Evolutionary conservation across 768 basidiomycete species (phyloP), one percentile per base, ranked within the genome.

Genomic region (Lactarius akahatsu): DNA sequence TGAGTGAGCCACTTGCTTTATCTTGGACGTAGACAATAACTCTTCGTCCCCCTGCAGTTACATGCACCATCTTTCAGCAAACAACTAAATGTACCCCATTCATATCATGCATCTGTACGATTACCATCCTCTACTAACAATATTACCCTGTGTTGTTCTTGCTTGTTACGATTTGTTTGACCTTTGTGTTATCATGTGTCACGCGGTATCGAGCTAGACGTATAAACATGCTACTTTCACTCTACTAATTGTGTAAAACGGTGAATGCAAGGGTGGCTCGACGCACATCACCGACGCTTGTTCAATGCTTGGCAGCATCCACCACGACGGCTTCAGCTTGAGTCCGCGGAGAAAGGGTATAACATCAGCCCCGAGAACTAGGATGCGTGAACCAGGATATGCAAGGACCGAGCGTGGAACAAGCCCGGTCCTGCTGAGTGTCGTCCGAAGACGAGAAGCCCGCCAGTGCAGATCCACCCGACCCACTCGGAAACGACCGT

Each of bases 31-130:
- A n/a, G 32, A 59, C 30, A 40, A 45, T 64, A 57, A 61, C 23
- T 13, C 5, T n/a, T 34, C 59, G 13, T 52, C 13, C 47, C 45
- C 47, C 43, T 36, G 45, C 62, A 70, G 70, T 62, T 70, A 52
- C 38, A 62, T 59, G 65, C 70, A 47, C 62, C 41, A 64, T 62
- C 41, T 71, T 40, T 70, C 59, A 45, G n/a, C 59, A 69, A 62
- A 59, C 54, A 55, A 59, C 54, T 60, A 71, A 58, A 28, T 71
- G 70, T 71, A 71, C 70, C 68, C 68, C 68, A 69, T 54, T 61
- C 69, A 66, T 63, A 66, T 63, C 65, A 71, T 71, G 70, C 70
- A 71, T 71, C 45, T 71, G 70, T 71, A 71, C 64, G 68, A 71
- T 20, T 67, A 71, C 47, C 68, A 63, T 69, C 63, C 32, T 54